Evolutionary conservation across 106 monocot species (phyloP).

Genomic region (Apostasia shenzhenica): DNA sequence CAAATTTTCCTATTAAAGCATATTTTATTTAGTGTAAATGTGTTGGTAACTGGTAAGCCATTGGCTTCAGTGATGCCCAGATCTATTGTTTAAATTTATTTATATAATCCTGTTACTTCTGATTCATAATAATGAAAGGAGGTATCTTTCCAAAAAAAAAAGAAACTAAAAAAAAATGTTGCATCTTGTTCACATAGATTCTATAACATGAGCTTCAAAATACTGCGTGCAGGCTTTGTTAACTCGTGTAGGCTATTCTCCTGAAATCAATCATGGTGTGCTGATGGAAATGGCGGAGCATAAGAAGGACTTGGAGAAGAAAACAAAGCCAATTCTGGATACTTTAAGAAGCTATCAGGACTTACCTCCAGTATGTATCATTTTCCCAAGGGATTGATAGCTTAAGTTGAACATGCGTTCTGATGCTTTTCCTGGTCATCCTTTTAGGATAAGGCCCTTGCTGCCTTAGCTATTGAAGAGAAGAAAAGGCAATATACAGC

Average conservation of each 20-base stretch:
- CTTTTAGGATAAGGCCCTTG: conserved; percentile 91
- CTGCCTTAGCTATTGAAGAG: conserved; percentile 96
- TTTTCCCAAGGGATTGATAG: not conserved
- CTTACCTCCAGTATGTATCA: conserved; percentile 71
- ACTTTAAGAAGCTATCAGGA: conserved; percentile 97
- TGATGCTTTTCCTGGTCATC: not conserved
- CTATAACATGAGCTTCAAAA: no score
- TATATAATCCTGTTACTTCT: no score
- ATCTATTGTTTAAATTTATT: no score
- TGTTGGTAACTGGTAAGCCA: no score
- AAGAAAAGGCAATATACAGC: conserved; percentile 92
- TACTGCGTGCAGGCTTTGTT: conserved; percentile 46
- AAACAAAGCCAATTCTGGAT: conserved; percentile 90
- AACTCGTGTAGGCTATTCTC: conserved; percentile 75
- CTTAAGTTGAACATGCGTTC: not conserved
- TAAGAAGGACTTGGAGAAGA: conserved; percentile 86
- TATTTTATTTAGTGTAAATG: no score
- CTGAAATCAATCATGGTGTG: conserved; percentile 97
- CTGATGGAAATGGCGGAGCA: conserved; percentile 97
- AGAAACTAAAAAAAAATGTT: no score
- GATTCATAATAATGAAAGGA: no score
- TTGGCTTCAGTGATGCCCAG: no score
- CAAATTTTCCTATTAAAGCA: no score
- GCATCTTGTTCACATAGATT: no score
- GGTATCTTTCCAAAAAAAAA: no score